Conservation (phyloP, 208 protist genomes). For the Leptomonas pyrrhocoris region DNA sequence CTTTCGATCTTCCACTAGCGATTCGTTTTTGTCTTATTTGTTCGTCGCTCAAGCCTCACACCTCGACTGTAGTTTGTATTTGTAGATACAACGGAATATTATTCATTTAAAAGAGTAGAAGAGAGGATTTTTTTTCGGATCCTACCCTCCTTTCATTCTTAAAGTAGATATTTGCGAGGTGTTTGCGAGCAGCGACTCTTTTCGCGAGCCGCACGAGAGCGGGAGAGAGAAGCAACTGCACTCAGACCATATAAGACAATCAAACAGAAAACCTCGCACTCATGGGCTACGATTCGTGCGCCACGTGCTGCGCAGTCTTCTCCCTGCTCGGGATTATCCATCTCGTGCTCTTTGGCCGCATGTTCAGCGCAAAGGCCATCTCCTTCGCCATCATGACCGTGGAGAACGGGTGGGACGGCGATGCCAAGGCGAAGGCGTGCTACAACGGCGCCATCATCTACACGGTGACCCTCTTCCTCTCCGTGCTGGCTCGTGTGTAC, state of each 20-base stretch:
- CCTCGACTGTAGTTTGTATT: too few relatives aligned
- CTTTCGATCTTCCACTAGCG: background rate
- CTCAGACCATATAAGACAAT: background rate
- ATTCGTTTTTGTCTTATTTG: too few relatives aligned
- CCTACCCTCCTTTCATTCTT: too few relatives aligned
- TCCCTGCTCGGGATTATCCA: slow-evolving; percentile 86
- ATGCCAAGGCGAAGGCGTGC: slow-evolving; percentile 83
- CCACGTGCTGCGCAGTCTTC: slow-evolving; percentile 84
- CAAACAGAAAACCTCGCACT: slow-evolving; percentile 12
- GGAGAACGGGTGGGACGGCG: slow-evolving; percentile 71
- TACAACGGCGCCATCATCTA: slow-evolving; percentile 90
- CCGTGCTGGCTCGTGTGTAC: slow-evolving; percentile 76
- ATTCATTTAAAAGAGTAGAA: too few relatives aligned
- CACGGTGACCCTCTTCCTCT: slow-evolving; percentile 73
- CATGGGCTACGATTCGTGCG: slow-evolving; percentile 69
- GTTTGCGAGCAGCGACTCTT: too few relatives aligned
- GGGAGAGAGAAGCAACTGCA: too few relatives aligned
- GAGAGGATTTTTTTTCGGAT: too few relatives aligned
- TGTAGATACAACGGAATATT: too few relatives aligned
- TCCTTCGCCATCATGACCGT: slow-evolving; percentile 78
- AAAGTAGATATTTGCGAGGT: too few relatives aligned
- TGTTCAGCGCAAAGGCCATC: slow-evolving; percentile 73
- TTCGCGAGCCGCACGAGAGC: too few relatives aligned
- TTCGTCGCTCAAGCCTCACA: too few relatives aligned
- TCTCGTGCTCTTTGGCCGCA: slow-evolving; percentile 80